Percentiles rank a stretch among this genome's conserved stretches.
Evolutionary conservation across 2,329 filamentous ascomycete species (phyloP).

Genomic region (Apiospora saccharicola): DNA sequence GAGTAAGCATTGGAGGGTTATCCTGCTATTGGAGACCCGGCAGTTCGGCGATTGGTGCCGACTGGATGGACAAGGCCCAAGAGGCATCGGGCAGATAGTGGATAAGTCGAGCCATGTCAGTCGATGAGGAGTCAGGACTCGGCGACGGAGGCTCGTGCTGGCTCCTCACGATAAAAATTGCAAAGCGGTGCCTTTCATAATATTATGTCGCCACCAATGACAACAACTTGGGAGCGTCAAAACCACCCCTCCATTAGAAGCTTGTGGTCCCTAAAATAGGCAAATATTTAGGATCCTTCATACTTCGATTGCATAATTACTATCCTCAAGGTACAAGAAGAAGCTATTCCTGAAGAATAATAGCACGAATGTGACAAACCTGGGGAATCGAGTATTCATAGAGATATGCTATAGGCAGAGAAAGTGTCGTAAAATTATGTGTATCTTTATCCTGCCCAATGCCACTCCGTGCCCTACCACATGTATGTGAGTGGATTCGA

Average conservation of each 20-base stretch:
- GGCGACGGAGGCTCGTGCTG: slow-evolving; percentile 4
- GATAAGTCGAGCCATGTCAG: slow-evolving; percentile 16
- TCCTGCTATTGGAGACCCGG: slow-evolving; percentile 12
- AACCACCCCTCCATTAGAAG: neutral
- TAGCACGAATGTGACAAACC: neutral
- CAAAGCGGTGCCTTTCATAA: neutral
- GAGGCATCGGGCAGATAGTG: slow-evolving; percentile 15
- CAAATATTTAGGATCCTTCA: neutral
- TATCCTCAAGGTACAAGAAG: neutral
- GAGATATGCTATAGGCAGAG: neutral
- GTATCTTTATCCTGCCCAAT: slow-evolving; percentile 6
- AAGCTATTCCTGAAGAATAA: neutral
- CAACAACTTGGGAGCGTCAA: neutral
- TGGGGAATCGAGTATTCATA: neutral
- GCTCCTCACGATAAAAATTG: neutral
- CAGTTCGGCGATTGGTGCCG: slow-evolving; percentile 19
- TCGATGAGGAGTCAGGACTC: slow-evolving; percentile 20
- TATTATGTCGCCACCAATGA: slow-evolving; percentile 1
- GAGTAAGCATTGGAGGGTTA: neutral
- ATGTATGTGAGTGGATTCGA: slow-evolving; percentile 13
- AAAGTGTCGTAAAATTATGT: slow-evolving; percentile 5
- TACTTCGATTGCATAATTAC: neutral
- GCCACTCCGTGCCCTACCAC: slow-evolving; percentile 1
- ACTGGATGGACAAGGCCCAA: slow-evolving; percentile 13
- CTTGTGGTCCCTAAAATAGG: neutral